These are phyloP conservation scores for Colletotrichum lupini DNA, from an alignment of 2,329 filamentous ascomycete species.

Conservation along the genomic window DNA sequence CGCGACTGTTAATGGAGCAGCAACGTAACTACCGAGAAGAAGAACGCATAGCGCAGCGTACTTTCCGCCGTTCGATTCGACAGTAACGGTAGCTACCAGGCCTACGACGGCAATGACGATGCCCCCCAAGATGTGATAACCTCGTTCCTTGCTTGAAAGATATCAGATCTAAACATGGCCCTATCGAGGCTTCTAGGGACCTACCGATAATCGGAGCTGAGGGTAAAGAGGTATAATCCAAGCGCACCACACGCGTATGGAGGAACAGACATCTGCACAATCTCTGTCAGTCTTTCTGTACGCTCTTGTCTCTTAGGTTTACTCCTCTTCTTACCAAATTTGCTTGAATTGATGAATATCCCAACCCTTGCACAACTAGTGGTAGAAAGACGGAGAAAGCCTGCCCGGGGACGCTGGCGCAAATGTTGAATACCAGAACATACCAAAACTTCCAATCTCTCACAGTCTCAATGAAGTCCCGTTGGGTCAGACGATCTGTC, in stretches of 20 bases:
- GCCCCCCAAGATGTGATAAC: conserved; percentile 44
- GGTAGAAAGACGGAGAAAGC: conserved; percentile 49
- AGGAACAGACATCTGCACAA: conserved; percentile 44
- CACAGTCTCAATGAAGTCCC: conserved; percentile 46
- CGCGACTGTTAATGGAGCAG: conserved; percentile 45
- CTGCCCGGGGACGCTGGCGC: conserved; percentile 44
- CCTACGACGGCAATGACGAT: conserved; percentile 42
- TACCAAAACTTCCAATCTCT: conserved; percentile 51
- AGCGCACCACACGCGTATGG: conserved; percentile 45
- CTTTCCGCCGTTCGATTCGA: conserved; percentile 33
- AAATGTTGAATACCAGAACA: conserved; percentile 45
- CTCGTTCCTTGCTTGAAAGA: conserved; percentile 39
- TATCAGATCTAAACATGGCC: neutral
- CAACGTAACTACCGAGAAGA: conserved; percentile 45
- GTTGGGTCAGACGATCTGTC: conserved; percentile 40
- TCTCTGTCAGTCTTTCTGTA: neutral
- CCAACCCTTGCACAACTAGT: conserved; percentile 45
- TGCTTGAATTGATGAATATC: conserved; percentile 40
- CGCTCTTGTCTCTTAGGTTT: too few species aligned
- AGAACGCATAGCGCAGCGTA: conserved; percentile 46
- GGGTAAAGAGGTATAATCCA: conserved; percentile 43
- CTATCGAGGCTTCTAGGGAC: neutral
- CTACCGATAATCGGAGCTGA: conserved; percentile 42
- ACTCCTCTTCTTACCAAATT: conserved; percentile 38
- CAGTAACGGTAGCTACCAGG: conserved; percentile 40